A percentile compares a stretch with the other conserved stretches of the same genome.
These are phyloP conservation scores for Vachellia pachyceras DNA, from an alignment of 306 rosid genomes.

Conservation along the genomic window DNA sequence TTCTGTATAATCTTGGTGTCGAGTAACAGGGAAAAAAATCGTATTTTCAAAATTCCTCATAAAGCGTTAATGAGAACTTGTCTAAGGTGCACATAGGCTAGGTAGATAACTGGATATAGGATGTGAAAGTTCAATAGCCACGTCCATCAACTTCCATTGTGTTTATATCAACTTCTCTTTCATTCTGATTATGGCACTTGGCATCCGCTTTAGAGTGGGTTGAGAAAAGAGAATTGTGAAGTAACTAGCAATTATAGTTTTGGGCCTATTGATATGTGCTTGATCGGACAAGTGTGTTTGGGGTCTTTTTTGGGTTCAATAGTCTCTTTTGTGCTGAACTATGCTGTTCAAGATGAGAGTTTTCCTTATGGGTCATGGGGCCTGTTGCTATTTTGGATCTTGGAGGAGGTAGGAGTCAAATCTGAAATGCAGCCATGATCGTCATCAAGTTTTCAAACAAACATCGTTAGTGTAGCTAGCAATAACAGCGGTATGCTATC, in stretches of 20 bases:
- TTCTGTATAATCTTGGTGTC: neutral
- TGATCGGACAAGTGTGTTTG: neutral
- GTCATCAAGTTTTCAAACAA: neutral
- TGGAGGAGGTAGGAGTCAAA: constrained; percentile 12
- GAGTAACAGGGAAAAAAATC: neutral
- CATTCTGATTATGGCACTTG: neutral
- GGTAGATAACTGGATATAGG: neutral
- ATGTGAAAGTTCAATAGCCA: constrained; percentile 12
- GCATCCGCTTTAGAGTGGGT: neutral
- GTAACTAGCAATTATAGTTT: neutral
- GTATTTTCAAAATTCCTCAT: neutral
- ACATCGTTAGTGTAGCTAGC: neutral
- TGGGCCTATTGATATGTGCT: neutral
- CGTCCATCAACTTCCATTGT: neutral
- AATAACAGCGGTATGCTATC: neutral
- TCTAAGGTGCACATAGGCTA: constrained; percentile 14
- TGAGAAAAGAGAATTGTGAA: neutral
- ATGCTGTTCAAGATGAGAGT: constrained; percentile 4
- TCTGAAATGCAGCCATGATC: constrained; percentile 17
- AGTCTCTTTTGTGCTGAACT: constrained; percentile 18
- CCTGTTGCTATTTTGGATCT: constrained; percentile 31
- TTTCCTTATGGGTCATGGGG: constrained; percentile 10
- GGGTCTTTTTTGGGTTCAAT: constrained; percentile 15
- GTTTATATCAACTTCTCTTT: neutral
- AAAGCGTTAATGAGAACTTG: neutral